Base-by-base conservation (phyloP, 345 rosid species). In the Gossypium turneri region DNA sequence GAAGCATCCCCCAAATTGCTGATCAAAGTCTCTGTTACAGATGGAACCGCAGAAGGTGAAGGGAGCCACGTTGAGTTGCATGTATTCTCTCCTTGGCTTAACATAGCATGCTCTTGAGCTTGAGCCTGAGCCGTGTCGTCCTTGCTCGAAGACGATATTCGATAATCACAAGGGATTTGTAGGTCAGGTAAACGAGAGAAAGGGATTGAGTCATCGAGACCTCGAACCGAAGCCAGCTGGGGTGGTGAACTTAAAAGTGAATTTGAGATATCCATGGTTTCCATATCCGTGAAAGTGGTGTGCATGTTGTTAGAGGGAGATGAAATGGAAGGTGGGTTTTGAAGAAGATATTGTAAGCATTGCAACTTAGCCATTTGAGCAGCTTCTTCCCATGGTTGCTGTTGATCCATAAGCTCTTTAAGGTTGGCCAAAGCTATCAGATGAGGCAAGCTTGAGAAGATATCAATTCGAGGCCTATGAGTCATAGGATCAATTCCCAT, bases 161-260 rank as follows among this genome's bases (percentile, higher is more conserved):
- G 81, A 72, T 81, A 74, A 75, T 81, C 76, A 78, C 72, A 70
- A 72, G 50, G 87, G 72, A 38, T 72, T 72, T 84, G 80, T 16
- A 89, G 77, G 64, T 85, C 82, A 10, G 90, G 90, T 77, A 89
- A 77, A 67, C 78, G 93, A 74, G 88, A 60, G 75, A 84, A 85
- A 71, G 82, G 72, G 48, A 59, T 47, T 24, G 70, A 75, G 61
- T 81, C 84, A 45, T 51, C 64, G 51, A 79, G 38, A 48, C 77
- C 79, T 75, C 75, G 79, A 82, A 79, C 50, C 53, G 73, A 3
- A 4, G 53, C 2, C 67, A 73, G n/a, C 73, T 47, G 75, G 44
- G 80, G 27, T 38, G 76, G 41, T 34, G 41, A 67, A 50, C 63
- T 73, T 47, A 68, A 29, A 19, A 51, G 55, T 75, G 80, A 78